A percentile compares a stretch with the other conserved stretches of the same genome.
These are phyloP conservation scores for Blastomyces percursus DNA, from an alignment of 2,329 filamentous ascomycete genomes.

Conservation along the genomic window DNA sequence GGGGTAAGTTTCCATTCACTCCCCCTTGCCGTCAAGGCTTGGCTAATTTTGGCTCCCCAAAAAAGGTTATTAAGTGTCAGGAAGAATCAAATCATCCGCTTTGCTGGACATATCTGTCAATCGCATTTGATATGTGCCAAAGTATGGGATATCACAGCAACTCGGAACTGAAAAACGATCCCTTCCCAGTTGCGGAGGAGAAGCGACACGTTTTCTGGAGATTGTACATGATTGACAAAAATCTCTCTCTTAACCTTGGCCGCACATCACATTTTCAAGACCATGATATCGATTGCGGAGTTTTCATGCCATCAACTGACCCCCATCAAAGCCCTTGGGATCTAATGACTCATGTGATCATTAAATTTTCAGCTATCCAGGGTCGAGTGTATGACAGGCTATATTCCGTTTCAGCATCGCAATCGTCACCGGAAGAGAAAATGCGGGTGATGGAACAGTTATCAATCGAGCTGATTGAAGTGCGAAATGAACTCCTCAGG, in stretches of 20 bases:
- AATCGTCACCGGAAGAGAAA: conserved; percentile 12
- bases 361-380: conserved; percentile 46
- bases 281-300: conserved; percentile 46
- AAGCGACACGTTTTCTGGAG: conserved; percentile 44
- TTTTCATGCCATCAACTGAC: conserved; percentile 18
- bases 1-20: conserved; percentile 33
- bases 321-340: conserved; percentile 28
- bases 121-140: conserved; percentile 50
- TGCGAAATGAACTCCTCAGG: conserved; percentile 16
- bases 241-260: conserved; percentile 48
- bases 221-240: conserved; percentile 48
- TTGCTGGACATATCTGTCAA: conserved; percentile 49
- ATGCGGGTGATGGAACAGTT: conserved; percentile 14
- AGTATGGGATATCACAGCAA: conserved; percentile 50
- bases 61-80: conserved; percentile 48
- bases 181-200: conserved; percentile 17
- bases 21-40: neutral
- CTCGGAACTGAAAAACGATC: conserved; percentile 19
- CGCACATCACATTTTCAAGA: conserved; percentile 48
- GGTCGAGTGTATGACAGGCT: conserved; percentile 49
- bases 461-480: conserved; percentile 17
- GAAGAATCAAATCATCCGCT: conserved; percentile 52
- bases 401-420: conserved; percentile 30
- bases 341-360: conserved; percentile 43
- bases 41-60: conserved; percentile 9